Evolutionary conservation across 2,329 filamentous ascomycete species (phyloP), one percentile per base, ranked within the genome.

Genomic region (Cercospora sp.): DNA sequence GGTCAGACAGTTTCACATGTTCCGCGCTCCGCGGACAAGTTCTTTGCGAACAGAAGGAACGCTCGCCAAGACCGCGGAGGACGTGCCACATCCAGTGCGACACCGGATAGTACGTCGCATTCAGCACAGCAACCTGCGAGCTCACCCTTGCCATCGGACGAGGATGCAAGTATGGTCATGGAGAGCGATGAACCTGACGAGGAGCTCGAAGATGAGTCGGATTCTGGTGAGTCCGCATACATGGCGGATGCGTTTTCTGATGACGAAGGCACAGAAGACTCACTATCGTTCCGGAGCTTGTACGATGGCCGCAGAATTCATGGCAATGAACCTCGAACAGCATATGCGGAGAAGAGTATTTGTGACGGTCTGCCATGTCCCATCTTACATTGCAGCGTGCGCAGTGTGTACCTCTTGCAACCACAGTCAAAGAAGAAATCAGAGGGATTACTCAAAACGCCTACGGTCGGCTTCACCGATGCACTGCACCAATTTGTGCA

Each of bases 331-430:
- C 75, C 76, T 13, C 69, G 72, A 60, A 65, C 65, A 26, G 77
- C 77, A 71, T 66, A 70, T 42, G 63, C 66, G 30, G 60, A 70
- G n/a, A 66, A 64, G n/a, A 65, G 67, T 57, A 62, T 78, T 10
- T 78, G 76, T 66, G 71, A 71, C 13, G 70, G 75, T 20, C 72
- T 77, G 5, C 75, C 81, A 12, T 80, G 78, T 68, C 75, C 83
- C 0, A 80, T 83, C 53, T 72, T 83, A 4, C 75, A 77, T 69
- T 67, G 76, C 42, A 81, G 81, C 0, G 81, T 81, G 60, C 75
- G 78, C 30, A 82, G 82, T 65, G 74, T 83, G 5, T 81, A 80
- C 71, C 78, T 84, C 28, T 70, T 82, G 8, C 82, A 83, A 70
- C 79, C 78, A 18, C 70, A 73, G 28, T 62, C 65, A 48, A 63